phyloP scores from a whole-genome alignment of 495 filamentous ascomycete species.

The Emericellopsis terricola region DNA sequence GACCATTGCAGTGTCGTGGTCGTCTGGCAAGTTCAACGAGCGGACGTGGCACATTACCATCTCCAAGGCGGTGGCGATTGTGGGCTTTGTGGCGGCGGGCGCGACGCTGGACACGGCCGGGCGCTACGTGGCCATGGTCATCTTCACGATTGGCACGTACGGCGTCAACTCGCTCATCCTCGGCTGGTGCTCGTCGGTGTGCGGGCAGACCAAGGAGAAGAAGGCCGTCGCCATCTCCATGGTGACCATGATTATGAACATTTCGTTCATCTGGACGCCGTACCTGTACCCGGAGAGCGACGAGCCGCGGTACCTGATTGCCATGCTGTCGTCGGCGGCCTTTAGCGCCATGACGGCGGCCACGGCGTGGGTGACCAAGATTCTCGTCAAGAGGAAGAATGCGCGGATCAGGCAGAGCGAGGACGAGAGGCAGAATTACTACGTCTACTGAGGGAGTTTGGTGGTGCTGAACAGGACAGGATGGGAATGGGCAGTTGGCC shows the following conservation, averaged over 20 bases:
- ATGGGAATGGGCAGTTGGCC: too few relatives aligned
- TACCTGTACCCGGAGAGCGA: slow-evolving; percentile 1
- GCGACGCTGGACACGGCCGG: slow-evolving; percentile 20
- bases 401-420: background rate
- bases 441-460: background rate
- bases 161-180: slow-evolving; percentile 25
- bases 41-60: slow-evolving; percentile 29
- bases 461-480: too few relatives aligned
- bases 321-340: background rate
- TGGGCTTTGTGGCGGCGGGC: slow-evolving; percentile 22
- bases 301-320: slow-evolving; percentile 1
- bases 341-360: background rate
- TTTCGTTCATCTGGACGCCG: slow-evolving; percentile 3
- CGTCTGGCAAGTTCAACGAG: slow-evolving; percentile 24
- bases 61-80: slow-evolving; percentile 17
- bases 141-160: slow-evolving; percentile 24
- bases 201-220: slow-evolving; percentile 24
- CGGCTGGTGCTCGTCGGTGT: slow-evolving; percentile 19
- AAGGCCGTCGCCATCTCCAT: slow-evolving; percentile 25
- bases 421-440: background rate
- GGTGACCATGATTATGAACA: slow-evolving; percentile 21
- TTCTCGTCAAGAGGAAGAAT: background rate
- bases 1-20: slow-evolving; percentile 17
- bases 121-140: slow-evolving; percentile 21
- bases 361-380: background rate